Conservation (phyloP, 805 yeast genomes). For the Metschnikowia aberdeeniae region DNA sequence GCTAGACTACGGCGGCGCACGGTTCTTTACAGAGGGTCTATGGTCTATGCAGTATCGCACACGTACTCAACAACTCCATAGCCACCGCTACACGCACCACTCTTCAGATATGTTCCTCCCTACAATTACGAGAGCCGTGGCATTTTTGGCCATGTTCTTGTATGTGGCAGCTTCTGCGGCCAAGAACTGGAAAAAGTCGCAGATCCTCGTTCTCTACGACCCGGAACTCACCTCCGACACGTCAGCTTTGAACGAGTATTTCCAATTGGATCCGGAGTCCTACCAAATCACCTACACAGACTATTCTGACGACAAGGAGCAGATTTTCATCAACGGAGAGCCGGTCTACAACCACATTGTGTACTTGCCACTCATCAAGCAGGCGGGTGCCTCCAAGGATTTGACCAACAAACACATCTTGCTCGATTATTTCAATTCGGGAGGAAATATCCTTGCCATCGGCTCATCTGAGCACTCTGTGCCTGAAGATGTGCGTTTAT, state of each 20-base stretch:
- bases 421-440: conserved; percentile 55
- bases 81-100: not conserved
- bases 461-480: conserved; percentile 40
- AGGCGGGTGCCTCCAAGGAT: conserved; percentile 27
- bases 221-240: conserved; percentile 16
- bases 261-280: conserved; percentile 9
- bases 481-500: conserved; percentile 49
- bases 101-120: conserved; percentile 10
- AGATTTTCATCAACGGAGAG: conserved; percentile 23
- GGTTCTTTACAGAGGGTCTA: not conserved
- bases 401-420: conserved; percentile 41
- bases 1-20: too few species aligned
- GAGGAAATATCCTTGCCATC: conserved; percentile 73
- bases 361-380: conserved; percentile 35
- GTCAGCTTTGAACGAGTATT: conserved; percentile 8
- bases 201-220: conserved; percentile 35
- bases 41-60: conserved; percentile 17
- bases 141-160: conserved; percentile 11
- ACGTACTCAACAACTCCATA: conserved; percentile 12
- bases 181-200: conserved; percentile 7
- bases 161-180: conserved; percentile 7
- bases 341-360: conserved; percentile 28
- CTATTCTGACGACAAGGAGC: conserved; percentile 19
- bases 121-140: conserved; percentile 14
- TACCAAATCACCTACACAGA: conserved; percentile 20